phyloP scores from a whole-genome alignment of 208 protist species.

The Herpetomonas samuelpessoai region DNA sequence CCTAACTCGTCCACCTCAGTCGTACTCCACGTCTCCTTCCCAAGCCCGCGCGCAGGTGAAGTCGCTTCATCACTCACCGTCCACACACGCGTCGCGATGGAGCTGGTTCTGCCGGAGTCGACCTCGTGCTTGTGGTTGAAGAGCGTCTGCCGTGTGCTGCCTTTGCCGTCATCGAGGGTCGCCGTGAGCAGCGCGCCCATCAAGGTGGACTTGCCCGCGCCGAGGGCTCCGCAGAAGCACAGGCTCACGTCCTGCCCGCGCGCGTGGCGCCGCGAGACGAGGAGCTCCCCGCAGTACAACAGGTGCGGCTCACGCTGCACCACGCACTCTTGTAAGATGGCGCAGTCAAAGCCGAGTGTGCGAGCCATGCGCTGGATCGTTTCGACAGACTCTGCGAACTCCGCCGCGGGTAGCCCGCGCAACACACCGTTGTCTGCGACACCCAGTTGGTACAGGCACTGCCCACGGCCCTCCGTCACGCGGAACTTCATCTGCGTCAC shows the following conservation, averaged over 20 bases:
- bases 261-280: constrained; percentile 70
- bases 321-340: constrained; percentile 57
- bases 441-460: constrained; percentile 94
- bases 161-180: constrained; percentile 76
- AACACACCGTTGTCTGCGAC: constrained; percentile 90
- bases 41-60: background rate
- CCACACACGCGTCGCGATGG: constrained; percentile 91
- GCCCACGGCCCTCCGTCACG: constrained; percentile 88
- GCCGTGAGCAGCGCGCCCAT: constrained; percentile 70
- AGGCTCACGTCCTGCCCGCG: constrained; percentile 58
- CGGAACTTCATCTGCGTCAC: constrained; percentile 95
- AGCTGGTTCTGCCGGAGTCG: constrained; percentile 91
- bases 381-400: constrained; percentile 79
- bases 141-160: constrained; percentile 71
- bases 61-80: constrained; percentile 24
- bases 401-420: constrained; percentile 61
- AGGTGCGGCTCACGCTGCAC: constrained; percentile 15
- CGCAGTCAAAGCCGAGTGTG: constrained; percentile 48
- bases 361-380: constrained; percentile 79
- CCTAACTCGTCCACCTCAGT: background rate
- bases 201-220: constrained; percentile 88
- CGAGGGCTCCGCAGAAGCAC: constrained; percentile 80
- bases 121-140: constrained; percentile 97
- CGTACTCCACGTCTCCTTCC: background rate
- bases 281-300: constrained; percentile 77